These are phyloP conservation scores for Euphorbia celastroides DNA, from an alignment of 441 rosid genomes.

Conservation along the genomic window DNA sequence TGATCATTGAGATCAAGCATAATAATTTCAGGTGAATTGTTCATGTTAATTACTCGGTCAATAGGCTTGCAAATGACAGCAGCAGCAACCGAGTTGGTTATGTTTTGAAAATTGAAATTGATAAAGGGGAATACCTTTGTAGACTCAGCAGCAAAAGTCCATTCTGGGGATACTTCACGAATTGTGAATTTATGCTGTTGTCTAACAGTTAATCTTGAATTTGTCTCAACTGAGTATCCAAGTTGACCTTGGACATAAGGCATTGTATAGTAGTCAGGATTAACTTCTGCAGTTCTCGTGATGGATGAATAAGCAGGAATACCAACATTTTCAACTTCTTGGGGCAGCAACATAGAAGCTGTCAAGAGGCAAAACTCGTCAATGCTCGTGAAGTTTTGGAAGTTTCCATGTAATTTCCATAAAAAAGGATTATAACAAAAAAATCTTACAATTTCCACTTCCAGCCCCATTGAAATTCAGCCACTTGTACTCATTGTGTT, in stretches of 20 bases:
- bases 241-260: slow-evolving; percentile 30
- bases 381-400: slow-evolving; percentile 14
- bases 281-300: slow-evolving; percentile 29
- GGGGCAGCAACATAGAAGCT: slow-evolving; percentile 43
- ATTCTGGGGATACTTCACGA: slow-evolving; percentile 73
- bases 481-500: slow-evolving; percentile 38
- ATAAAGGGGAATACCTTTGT: slow-evolving; percentile 54
- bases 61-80: background rate
- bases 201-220: slow-evolving; percentile 41
- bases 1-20: background rate
- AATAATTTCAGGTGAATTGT: background rate
- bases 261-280: slow-evolving; percentile 28
- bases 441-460: slow-evolving; percentile 37
- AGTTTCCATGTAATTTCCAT: slow-evolving; percentile 15
- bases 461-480: slow-evolving; percentile 26
- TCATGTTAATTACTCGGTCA: slow-evolving; percentile 1
- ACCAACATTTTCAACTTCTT: slow-evolving; percentile 36
- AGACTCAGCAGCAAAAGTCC: slow-evolving; percentile 69
- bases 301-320: slow-evolving; percentile 40
- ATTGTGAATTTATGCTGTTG: slow-evolving; percentile 63
- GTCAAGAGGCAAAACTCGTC: slow-evolving; percentile 27
- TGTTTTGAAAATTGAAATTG: slow-evolving; percentile 3
- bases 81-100: slow-evolving; percentile 4
- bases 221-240: slow-evolving; percentile 29
- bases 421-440: background rate